These are phyloP conservation scores for Cucurbita ficifolia DNA, from an alignment of 306 rosid species.

Conservation along the genomic window DNA sequence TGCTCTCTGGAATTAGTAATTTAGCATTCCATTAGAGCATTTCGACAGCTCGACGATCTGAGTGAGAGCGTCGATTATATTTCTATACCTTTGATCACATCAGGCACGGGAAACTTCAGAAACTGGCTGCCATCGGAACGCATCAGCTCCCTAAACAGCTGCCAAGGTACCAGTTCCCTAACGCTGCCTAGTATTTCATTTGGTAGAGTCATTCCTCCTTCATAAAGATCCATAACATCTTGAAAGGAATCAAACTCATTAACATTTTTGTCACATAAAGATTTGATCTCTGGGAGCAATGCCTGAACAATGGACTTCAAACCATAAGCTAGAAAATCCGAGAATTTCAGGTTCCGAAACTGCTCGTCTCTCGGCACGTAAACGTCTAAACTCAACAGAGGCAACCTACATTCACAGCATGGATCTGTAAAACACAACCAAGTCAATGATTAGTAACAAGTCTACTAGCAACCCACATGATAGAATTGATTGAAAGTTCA, in stretches of 20 bases:
- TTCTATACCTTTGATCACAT: conserved; percentile 54
- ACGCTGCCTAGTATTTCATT: conserved; percentile 25
- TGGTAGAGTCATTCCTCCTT: conserved; percentile 47
- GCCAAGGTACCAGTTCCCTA: conserved; percentile 55
- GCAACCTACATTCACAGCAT: conserved; percentile 54
- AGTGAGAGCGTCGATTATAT: not conserved
- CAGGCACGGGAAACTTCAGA: conserved; percentile 74
- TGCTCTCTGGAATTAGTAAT: conserved; percentile 27
- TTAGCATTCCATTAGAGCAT: not conserved
- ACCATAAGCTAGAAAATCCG: conserved; percentile 65
- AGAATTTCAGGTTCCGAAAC: conserved; percentile 55
- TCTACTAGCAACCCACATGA: not conserved
- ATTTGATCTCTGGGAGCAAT: conserved; percentile 47
- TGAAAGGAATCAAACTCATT: conserved; percentile 67
- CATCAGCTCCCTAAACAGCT: conserved; percentile 52
- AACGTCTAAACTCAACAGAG: conserved; percentile 43
- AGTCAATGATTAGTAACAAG: not conserved
- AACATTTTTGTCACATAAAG: conserved; percentile 62
- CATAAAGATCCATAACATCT: conserved; percentile 49
- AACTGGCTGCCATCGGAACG: conserved; percentile 74
- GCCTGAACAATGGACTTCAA: conserved; percentile 59
- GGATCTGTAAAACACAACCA: conserved; percentile 37
- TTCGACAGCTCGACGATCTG: not conserved
- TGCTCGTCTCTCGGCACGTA: conserved; percentile 86
- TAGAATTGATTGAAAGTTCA: not conserved